Evolutionary conservation across 176 grass and related monocot species (phyloP).

Genomic region (Oryza officinalis): DNA sequence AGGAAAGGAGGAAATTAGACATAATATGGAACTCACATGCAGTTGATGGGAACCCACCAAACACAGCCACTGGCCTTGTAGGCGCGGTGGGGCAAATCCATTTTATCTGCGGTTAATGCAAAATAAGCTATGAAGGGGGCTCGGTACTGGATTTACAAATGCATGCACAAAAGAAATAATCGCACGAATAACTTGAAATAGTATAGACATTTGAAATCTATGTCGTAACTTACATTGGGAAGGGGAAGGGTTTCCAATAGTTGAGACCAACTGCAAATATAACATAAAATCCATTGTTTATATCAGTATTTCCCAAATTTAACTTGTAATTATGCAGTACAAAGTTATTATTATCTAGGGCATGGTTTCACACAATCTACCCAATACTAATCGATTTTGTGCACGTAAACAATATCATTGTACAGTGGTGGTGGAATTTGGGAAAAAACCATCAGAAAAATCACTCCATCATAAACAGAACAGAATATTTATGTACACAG

Average conservation of each 20-base stretch:
- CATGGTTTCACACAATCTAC: not conserved
- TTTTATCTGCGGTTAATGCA: slow-evolving; percentile 74
- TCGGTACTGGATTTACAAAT: not conserved
- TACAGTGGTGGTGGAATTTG: not conserved
- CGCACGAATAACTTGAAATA: slow-evolving; percentile 20
- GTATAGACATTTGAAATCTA: slow-evolving; percentile 15
- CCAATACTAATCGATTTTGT: not conserved
- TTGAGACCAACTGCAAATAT: slow-evolving; percentile 84
- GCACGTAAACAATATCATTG: not conserved
- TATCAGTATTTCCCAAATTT: not conserved
- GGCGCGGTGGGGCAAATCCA: slow-evolving; percentile 98
- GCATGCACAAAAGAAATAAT: not conserved
- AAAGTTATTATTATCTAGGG: not conserved
- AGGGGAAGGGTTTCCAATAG: slow-evolving; percentile 97
- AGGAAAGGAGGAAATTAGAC: slow-evolving; percentile 6
- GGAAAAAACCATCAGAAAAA: not conserved
- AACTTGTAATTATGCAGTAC: not conserved
- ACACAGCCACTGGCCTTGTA: slow-evolving; percentile 71
- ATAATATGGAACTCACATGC: slow-evolving; percentile 65
- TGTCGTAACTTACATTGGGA: slow-evolving; percentile 82
- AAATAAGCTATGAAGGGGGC: not conserved
- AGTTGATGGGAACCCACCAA: slow-evolving; percentile 87
- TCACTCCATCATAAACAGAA: not conserved
- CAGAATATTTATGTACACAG: not conserved
- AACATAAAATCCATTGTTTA: slow-evolving; percentile 43